phyloP scores from a whole-genome alignment of 1,139 yeast genomes.

The Taphrina flavorubra region DNA sequence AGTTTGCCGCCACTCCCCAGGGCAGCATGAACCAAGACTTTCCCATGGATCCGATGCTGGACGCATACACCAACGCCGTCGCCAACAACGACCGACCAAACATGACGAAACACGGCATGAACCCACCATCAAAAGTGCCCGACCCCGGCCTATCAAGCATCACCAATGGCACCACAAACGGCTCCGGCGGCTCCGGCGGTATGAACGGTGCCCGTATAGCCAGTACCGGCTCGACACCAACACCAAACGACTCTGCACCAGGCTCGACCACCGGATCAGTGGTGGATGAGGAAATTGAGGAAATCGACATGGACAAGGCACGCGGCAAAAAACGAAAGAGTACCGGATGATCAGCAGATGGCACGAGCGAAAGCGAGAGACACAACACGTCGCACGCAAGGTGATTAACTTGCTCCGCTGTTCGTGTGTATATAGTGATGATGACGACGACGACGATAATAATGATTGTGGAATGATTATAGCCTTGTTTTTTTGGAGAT shows the following conservation, averaged over 20 bases:
- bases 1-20: slow-evolving; percentile 17
- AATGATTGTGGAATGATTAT: no score
- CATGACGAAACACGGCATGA: slow-evolving; percentile 14
- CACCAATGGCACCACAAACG: background rate
- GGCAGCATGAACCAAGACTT: background rate
- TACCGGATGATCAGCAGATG: slow-evolving; percentile 4
- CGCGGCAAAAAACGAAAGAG: slow-evolving; percentile 31
- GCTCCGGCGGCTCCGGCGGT: no score
- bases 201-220: background rate
- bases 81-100: slow-evolving; percentile 1
- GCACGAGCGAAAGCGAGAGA: no score
- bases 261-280: slow-evolving; percentile 22
- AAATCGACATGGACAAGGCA: slow-evolving; percentile 40
- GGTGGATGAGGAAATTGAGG: slow-evolving; percentile 36
- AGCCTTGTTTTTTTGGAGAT: background rate
- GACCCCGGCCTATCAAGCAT: background rate
- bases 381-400: no score
- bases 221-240: slow-evolving; percentile 16
- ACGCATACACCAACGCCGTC: background rate
- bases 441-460: background rate
- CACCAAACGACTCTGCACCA: slow-evolving; percentile 14
- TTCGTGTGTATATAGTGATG: background rate
- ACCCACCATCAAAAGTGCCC: slow-evolving; percentile 5
- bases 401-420: no score
- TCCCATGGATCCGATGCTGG: background rate